phyloP scores from a whole-genome alignment of 2,329 filamentous ascomycete species.

The Aspergillus amoenus region DNA sequence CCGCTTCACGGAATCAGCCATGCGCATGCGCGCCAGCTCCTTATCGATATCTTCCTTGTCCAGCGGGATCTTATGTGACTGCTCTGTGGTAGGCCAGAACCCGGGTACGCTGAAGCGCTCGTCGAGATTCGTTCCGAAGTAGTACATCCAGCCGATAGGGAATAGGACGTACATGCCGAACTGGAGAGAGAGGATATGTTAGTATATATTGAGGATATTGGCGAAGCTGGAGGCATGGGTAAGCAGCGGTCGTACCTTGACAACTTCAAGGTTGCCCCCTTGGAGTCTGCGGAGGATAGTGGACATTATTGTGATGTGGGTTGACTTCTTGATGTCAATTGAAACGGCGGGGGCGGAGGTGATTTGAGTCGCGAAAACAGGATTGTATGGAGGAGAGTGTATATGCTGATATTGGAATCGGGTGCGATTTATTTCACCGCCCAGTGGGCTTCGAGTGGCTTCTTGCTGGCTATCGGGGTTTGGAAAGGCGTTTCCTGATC shows the following conservation, averaged over 20 bases:
- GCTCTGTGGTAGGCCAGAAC: conserved; percentile 80
- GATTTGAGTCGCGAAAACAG: neutral
- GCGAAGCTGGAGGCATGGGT: neutral
- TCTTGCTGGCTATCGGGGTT: neutral
- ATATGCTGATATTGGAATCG: neutral
- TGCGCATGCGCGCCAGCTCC: conserved; percentile 70
- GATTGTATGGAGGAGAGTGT: neutral
- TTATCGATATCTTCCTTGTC: conserved; percentile 64
- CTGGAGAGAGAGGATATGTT: conserved; percentile 47
- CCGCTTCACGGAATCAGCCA: conserved; percentile 51
- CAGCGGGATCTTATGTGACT: conserved; percentile 54
- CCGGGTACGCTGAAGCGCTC: conserved; percentile 81
- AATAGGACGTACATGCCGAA: conserved; percentile 99
- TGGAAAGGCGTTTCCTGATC: conserved; percentile 9
- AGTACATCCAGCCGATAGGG: conserved; percentile 99
- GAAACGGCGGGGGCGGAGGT: neutral
- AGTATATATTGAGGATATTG: neutral
- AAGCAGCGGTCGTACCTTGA: conserved; percentile 65
- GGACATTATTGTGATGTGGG: conserved; percentile 31
- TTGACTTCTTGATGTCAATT: conserved; percentile 4
- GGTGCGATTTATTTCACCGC: neutral
- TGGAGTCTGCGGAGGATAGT: conserved; percentile 59
- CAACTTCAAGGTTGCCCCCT: conserved; percentile 87
- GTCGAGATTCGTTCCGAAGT: conserved; percentile 98
- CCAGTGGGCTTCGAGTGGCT: neutral